A percentile compares a stretch with the other conserved stretches of the same genome.
phyloP scores from a whole-genome alignment of 768 basidiomycete genomes.

The Hypholoma fasciculare region DNA sequence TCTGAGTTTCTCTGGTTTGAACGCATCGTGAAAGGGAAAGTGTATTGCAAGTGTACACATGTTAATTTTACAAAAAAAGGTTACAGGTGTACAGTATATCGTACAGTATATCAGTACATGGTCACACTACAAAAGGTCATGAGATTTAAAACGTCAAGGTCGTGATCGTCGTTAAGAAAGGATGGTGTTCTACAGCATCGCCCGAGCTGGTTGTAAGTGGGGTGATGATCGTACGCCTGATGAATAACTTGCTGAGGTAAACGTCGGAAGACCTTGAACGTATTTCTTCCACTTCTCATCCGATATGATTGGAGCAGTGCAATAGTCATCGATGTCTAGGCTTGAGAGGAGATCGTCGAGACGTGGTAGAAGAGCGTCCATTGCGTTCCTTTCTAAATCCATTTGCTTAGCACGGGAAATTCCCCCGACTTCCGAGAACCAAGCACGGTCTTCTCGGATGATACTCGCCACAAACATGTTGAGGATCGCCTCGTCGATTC shows the following conservation, averaged over 20 bases:
- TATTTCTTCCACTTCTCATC: conserved; percentile 19
- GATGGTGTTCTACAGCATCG: background rate
- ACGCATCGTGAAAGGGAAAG: too few relatives aligned
- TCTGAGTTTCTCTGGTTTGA: too few relatives aligned
- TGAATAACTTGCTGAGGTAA: background rate
- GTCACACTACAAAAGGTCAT: too few relatives aligned
- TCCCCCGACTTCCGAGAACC: conserved; percentile 39
- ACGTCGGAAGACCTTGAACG: conserved; percentile 10
- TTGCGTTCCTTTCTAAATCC: conserved; percentile 31
- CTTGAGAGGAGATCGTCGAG: conserved; percentile 20
- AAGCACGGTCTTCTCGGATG: conserved; percentile 35
- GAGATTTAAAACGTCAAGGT: background rate
- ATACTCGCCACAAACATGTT: conserved; percentile 37
- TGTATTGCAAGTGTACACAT: too few relatives aligned
- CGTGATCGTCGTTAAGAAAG: background rate
- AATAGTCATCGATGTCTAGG: conserved; percentile 15
- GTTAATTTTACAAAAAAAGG: too few relatives aligned
- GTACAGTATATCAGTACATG: too few relatives aligned
- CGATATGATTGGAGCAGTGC: conserved; percentile 24
- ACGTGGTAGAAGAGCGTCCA: conserved; percentile 24
- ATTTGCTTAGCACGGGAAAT: conserved; percentile 24
- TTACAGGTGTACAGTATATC: too few relatives aligned
- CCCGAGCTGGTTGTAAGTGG: background rate
- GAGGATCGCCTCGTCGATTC: conserved; percentile 28
- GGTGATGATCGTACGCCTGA: background rate